A percentile compares a stretch with the other conserved stretches of the same genome.
These are phyloP conservation scores for Pseudocercospora vitis DNA, from an alignment of 2,329 filamentous ascomycete species.

Conservation along the genomic window DNA sequence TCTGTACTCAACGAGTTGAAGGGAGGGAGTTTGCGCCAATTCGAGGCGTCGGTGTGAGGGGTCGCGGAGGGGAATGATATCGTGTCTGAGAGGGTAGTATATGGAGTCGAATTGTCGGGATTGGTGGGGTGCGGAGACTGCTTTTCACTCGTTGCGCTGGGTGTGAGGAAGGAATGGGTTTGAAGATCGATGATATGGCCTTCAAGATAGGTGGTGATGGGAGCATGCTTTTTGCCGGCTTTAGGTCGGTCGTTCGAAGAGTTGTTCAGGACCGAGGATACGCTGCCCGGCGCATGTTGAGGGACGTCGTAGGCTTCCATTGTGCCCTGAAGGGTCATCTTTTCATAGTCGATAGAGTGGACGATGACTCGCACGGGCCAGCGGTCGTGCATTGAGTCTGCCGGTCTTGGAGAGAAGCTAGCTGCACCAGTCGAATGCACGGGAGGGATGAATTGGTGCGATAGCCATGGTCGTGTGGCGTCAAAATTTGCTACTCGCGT, in stretches of 20 bases:
- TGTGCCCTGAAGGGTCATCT: conserved; percentile 64
- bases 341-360: conserved; percentile 59
- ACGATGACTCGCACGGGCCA: conserved; percentile 69
- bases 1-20: conserved; percentile 39
- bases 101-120: conserved; percentile 23
- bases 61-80: conserved; percentile 49
- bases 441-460: conserved; percentile 32
- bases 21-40: conserved; percentile 52
- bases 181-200: conserved; percentile 66
- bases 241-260: conserved; percentile 28
- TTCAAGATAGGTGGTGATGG: conserved; percentile 66
- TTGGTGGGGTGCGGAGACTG: conserved; percentile 20
- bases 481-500: conserved; percentile 32
- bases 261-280: conserved; percentile 29
- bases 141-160: conserved; percentile 39
- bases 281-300: conserved; percentile 41
- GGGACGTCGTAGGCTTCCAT: conserved; percentile 72
- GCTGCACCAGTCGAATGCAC: conserved; percentile 11
- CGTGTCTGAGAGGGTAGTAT: conserved; percentile 24
- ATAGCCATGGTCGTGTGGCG: conserved; percentile 42
- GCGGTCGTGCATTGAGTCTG: conserved; percentile 50
- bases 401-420: conserved; percentile 13
- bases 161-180: conserved; percentile 53
- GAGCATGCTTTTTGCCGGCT: conserved; percentile 48
- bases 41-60: conserved; percentile 46